phyloP scores from a whole-genome alignment of 305 asterid genomes.

The Salvia sclarea region DNA sequence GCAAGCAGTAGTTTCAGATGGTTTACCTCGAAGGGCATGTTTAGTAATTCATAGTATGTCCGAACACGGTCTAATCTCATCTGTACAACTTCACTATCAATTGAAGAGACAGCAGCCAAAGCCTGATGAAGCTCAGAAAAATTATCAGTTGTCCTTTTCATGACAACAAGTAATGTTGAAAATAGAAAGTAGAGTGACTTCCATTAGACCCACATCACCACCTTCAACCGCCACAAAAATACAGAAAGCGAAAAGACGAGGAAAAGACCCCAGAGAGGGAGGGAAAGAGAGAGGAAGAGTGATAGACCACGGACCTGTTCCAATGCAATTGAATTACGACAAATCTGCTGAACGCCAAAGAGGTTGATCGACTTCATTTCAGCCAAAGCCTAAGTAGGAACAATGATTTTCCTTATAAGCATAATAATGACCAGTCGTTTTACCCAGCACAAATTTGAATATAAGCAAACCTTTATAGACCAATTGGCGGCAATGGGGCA shows the following conservation, averaged over 20 bases:
- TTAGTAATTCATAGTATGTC: constrained; percentile 84
- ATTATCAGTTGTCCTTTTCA: constrained; percentile 18
- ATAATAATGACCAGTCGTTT: constrained; percentile 8
- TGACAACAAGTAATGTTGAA: constrained; percentile 2
- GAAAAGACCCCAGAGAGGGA: neutral
- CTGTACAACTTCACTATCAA: constrained; percentile 79
- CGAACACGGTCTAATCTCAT: constrained; percentile 86
- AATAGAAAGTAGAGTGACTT: constrained; percentile 7
- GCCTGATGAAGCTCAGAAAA: constrained; percentile 55
- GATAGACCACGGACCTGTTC: constrained; percentile 67
- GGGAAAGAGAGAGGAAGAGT: constrained; percentile 10
- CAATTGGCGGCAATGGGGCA: constrained; percentile 81
- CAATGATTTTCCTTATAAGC: constrained; percentile 24
- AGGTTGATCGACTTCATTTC: constrained; percentile 92
- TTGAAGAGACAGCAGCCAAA: constrained; percentile 89
- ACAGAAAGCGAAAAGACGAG: neutral
- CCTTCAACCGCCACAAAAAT: neutral
- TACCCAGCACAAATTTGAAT: constrained; percentile 27
- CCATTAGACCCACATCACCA: neutral
- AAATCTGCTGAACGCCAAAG: constrained; percentile 97
- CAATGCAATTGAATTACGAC: constrained; percentile 94
- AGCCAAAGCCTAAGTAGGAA: constrained; percentile 73
- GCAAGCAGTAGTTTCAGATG: constrained; percentile 19
- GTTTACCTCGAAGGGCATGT: constrained; percentile 97
- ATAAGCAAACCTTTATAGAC: constrained; percentile 71